phyloP scores from a whole-genome alignment of 257 asterid species.

The Solanum dulcamara region DNA sequence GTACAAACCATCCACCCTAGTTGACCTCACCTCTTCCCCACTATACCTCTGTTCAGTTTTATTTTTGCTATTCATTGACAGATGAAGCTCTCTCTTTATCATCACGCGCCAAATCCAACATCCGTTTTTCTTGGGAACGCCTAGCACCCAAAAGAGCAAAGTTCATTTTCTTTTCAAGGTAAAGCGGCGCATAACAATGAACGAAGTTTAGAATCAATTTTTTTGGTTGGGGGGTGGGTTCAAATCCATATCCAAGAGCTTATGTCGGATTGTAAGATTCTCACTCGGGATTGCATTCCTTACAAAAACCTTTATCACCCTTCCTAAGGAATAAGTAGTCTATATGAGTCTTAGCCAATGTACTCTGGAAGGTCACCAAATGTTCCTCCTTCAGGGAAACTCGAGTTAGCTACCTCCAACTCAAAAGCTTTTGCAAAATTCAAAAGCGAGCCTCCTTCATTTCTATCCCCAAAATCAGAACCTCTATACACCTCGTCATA shows the following conservation, averaged over 20 bases:
- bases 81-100: not conserved
- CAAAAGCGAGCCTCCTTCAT: not conserved
- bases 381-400: not conserved
- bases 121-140: not conserved
- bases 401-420: not conserved
- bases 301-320: not conserved
- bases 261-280: not conserved
- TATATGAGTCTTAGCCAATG: not conserved
- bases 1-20: not conserved
- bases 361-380: not conserved
- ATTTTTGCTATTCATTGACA: not conserved
- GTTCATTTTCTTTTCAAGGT: not conserved
- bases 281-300: not conserved
- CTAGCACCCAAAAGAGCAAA: not conserved
- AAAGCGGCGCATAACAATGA: not conserved
- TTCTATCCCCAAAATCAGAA: not conserved
- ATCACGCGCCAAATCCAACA: not conserved
- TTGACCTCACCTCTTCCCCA: not conserved
- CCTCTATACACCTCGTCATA: not conserved
- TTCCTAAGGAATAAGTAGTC: not conserved
- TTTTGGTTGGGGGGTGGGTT: not conserved
- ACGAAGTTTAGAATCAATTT: not conserved
- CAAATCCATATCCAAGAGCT: not conserved
- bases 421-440: not conserved
- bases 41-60: not conserved